Percentiles rank a stretch among this genome's conserved stretches.
phyloP scores from a whole-genome alignment of 768 basidiomycete genomes.

The Suillus weaverae region DNA sequence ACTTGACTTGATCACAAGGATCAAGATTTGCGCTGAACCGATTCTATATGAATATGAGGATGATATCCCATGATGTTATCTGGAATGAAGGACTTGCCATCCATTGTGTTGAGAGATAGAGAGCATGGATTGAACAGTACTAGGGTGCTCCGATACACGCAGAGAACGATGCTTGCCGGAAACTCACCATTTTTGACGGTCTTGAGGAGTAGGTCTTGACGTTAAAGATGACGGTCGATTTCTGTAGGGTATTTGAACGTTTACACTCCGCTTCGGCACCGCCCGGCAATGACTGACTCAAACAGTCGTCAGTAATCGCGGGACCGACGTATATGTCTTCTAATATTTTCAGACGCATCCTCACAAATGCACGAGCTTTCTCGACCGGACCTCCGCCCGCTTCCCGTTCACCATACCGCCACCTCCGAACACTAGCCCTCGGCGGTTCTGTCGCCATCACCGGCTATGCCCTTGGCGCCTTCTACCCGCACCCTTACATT shows the following conservation, averaged over 20 bases:
- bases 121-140: slow-evolving; percentile 38
- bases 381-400: slow-evolving; percentile 11
- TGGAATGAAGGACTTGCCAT: slow-evolving; percentile 45
- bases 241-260: not conserved
- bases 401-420: slow-evolving; percentile 1
- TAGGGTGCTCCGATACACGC: slow-evolving; percentile 39
- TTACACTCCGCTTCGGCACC: slow-evolving; percentile 24
- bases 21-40: slow-evolving; percentile 24
- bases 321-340: not conserved
- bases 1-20: slow-evolving; percentile 24
- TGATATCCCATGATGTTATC: slow-evolving; percentile 33
- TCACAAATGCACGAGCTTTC: slow-evolving; percentile 17
- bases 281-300: slow-evolving; percentile 12
- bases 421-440: slow-evolving; percentile 22
- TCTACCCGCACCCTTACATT: slow-evolving; percentile 68
- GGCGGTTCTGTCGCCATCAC: slow-evolving; percentile 23
- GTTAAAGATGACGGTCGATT: slow-evolving; percentile 2
- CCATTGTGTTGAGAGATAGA: slow-evolving; percentile 39
- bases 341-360: slow-evolving; percentile 13
- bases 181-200: slow-evolving; percentile 56
- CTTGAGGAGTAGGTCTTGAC: slow-evolving; percentile 40
- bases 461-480: slow-evolving; percentile 53
- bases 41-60: slow-evolving; percentile 16
- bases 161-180: slow-evolving; percentile 12
- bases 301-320: not conserved